A percentile compares a stretch with the other conserved stretches of the same genome.
Evolutionary conservation across 768 basidiomycete genomes (phyloP).

Genomic region (Pleurotus eryngii): DNA sequence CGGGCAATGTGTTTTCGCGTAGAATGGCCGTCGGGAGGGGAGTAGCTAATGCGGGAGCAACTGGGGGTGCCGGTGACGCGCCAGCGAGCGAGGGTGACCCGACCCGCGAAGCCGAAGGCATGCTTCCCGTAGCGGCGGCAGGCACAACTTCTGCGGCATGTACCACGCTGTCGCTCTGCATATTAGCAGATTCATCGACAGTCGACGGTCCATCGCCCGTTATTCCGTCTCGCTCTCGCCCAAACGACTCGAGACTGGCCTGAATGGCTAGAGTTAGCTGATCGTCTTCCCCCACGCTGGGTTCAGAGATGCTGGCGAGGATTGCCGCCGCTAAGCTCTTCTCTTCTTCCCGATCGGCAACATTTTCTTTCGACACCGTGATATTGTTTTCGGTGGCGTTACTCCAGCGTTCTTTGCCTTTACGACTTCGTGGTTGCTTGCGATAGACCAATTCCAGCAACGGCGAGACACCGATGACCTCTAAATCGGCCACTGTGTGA

Average conservation of each 20-base stretch:
- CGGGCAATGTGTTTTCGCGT: not conserved
- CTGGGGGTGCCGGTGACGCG: not conserved
- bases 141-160: not conserved
- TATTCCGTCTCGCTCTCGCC: no score
- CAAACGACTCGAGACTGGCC: no score
- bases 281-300: no score
- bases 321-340: constrained; percentile 43
- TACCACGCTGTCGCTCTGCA: not conserved
- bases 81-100: not conserved
- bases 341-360: constrained; percentile 29
- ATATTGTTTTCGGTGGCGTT: no score
- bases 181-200: not conserved
- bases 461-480: constrained; percentile 32
- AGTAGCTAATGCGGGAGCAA: not conserved
- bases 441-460: constrained; percentile 53
- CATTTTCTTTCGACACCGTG: not conserved
- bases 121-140: no score
- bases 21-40: not conserved
- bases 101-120: not conserved
- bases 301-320: constrained; percentile 35
- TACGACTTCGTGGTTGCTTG: constrained; percentile 22
- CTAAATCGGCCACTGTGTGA: constrained; percentile 22
- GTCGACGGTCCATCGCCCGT: not conserved
- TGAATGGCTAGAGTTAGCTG: no score
- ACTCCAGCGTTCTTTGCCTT: no score